phyloP scores from a whole-genome alignment of 129 eudicot genomes.

The sunflower (Helianthus annuus) region DNA sequence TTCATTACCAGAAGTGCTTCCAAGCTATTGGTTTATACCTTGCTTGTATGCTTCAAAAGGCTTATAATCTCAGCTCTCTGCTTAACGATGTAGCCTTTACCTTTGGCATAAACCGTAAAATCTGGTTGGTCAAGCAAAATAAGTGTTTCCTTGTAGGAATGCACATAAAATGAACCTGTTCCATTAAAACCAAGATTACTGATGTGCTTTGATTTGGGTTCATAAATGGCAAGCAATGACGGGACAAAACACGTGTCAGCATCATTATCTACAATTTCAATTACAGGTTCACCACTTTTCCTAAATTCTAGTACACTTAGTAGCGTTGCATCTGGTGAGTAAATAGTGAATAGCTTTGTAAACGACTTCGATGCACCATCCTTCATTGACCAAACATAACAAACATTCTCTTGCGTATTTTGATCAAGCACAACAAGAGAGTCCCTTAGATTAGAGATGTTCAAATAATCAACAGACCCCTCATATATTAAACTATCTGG shows the following conservation, averaged over 20 bases:
- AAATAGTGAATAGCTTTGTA: slow-evolving; percentile 1
- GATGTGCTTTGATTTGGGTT: not conserved
- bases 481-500: not conserved
- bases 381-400: not conserved
- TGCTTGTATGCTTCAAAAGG: too few species aligned
- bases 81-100: too few species aligned
- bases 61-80: too few species aligned
- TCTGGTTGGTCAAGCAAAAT: not conserved
- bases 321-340: not conserved
- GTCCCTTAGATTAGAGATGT: not conserved
- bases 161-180: not conserved
- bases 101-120: too few species aligned
- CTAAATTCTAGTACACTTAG: not conserved
- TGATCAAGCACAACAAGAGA: not conserved
- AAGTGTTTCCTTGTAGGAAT: slow-evolving; percentile 10
- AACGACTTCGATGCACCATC: not conserved
- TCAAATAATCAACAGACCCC: not conserved
- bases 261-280: not conserved
- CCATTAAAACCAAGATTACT: not conserved
- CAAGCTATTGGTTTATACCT: too few species aligned
- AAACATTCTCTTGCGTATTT: not conserved
- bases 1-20: too few species aligned
- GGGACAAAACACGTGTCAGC: not conserved
- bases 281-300: not conserved
- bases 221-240: slow-evolving; percentile 1